Percentiles rank a stretch among this genome's conserved stretches.
phyloP scores from a whole-genome alignment of 2,329 filamentous ascomycete genomes.

The Scedosporium boydii region DNA sequence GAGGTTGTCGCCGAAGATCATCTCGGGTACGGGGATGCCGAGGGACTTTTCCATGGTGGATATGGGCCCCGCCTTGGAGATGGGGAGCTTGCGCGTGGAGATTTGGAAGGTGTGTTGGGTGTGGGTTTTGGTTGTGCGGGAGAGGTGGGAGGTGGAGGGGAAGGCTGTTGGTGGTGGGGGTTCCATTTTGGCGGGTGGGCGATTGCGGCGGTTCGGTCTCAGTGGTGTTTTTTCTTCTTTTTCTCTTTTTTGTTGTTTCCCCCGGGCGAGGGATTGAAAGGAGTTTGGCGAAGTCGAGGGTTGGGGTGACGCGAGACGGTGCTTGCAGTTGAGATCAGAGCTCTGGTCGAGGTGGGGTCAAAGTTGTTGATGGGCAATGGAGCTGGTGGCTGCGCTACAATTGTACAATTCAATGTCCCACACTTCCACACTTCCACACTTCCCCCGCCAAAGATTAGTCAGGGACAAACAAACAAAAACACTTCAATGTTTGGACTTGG shows the following conservation, averaged over 20 bases:
- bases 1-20: conserved; percentile 97
- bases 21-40: conserved; percentile 85
- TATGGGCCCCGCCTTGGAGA: conserved; percentile 85
- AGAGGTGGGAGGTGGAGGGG: conserved; percentile 38
- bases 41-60: conserved; percentile 72
- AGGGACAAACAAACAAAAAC: too few relatives aligned
- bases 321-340: too few relatives aligned
- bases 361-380: too few relatives aligned
- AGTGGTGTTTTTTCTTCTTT: neutral
- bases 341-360: too few relatives aligned
- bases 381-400: too few relatives aligned
- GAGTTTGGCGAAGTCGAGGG: too few relatives aligned
- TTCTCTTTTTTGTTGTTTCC: neutral
- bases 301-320: neutral
- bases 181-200: conserved; percentile 2
- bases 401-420: too few relatives aligned
- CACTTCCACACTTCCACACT: too few relatives aligned
- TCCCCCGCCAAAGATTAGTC: too few relatives aligned
- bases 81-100: conserved; percentile 80
- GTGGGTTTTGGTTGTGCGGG: conserved; percentile 45
- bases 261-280: too few relatives aligned
- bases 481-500: too few relatives aligned
- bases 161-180: conserved; percentile 24
- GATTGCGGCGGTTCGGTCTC: neutral
- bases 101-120: conserved; percentile 62